A percentile compares a stretch with the other conserved stretches of the same genome.
Evolutionary conservation across 345 rosid genomes (phyloP).

Genomic region (Streptanthus diversifolius): DNA sequence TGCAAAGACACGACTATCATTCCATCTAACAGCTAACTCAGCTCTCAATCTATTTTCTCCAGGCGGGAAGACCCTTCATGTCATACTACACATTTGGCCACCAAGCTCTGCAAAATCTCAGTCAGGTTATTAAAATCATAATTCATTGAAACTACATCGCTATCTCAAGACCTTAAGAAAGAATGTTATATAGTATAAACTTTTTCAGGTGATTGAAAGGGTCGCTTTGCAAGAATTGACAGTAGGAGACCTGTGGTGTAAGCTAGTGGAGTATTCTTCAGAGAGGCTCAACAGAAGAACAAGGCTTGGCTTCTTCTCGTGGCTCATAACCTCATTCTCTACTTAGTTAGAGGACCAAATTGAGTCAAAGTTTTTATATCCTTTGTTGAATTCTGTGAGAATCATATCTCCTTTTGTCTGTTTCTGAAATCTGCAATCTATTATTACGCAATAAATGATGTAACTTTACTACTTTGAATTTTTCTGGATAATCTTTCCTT

Average conservation of each 20-base stretch:
- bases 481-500: too few relatives aligned
- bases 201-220: slow-evolving; percentile 13
- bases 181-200: neutral
- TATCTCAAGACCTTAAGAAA: neutral
- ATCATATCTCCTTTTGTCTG: too few relatives aligned
- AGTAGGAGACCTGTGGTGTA: slow-evolving; percentile 25
- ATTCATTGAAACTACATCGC: neutral
- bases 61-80: neutral
- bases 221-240: neutral
- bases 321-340: slow-evolving; percentile 24
- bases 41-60: neutral
- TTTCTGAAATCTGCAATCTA: too few relatives aligned
- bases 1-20: neutral
- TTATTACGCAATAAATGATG: too few relatives aligned
- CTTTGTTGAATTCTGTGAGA: too few relatives aligned
- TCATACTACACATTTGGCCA: slow-evolving; percentile 23
- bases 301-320: slow-evolving; percentile 27
- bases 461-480: too few relatives aligned
- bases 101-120: slow-evolving; percentile 13
- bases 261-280: slow-evolving; percentile 23
- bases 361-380: too few relatives aligned
- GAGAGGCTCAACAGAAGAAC: slow-evolving; percentile 18
- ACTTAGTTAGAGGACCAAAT: too few relatives aligned
- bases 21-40: neutral
- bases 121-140: slow-evolving; percentile 4